phyloP scores from a whole-genome alignment of 2,329 filamentous ascomycete species.

The Hypomyces perniciosus region DNA sequence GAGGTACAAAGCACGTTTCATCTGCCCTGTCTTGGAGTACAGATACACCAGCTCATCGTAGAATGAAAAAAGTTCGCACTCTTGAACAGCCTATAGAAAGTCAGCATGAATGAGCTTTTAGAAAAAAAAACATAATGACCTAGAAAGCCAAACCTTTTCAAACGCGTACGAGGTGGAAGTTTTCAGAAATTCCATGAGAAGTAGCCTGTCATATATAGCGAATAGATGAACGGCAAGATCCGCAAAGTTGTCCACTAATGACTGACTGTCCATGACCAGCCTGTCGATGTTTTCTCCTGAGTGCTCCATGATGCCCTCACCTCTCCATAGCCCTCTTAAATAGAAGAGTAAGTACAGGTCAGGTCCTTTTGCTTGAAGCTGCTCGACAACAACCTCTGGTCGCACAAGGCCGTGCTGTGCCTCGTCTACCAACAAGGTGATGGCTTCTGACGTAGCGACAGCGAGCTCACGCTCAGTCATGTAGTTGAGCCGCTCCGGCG shows the following conservation, averaged over 20 bases:
- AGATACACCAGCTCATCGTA: slow-evolving; percentile 93
- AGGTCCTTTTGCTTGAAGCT: slow-evolving; percentile 63
- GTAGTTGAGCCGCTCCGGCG: slow-evolving; percentile 58
- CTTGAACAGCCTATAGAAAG: slow-evolving; percentile 52
- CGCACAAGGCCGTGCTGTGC: slow-evolving; percentile 82
- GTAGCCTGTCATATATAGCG: slow-evolving; percentile 68
- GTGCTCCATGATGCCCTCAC: slow-evolving; percentile 56
- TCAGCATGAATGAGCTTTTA: not conserved
- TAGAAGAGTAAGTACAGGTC: slow-evolving; percentile 87
- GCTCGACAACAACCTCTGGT: slow-evolving; percentile 69
- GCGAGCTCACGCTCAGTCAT: slow-evolving; percentile 68
- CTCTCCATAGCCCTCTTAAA: slow-evolving; percentile 77
- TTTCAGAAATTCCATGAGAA: slow-evolving; percentile 84
- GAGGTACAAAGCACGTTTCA: slow-evolving; percentile 81
- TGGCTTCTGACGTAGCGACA: slow-evolving; percentile 73
- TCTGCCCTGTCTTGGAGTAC: slow-evolving; percentile 90
- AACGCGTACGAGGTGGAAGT: slow-evolving; percentile 83
- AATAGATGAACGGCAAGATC: slow-evolving; percentile 85
- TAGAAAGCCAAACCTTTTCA: slow-evolving; percentile 49
- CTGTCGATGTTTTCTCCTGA: slow-evolving; percentile 49
- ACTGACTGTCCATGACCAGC: slow-evolving; percentile 52
- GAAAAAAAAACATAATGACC: slow-evolving; percentile 7
- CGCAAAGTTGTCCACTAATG: slow-evolving; percentile 78
- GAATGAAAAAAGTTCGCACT: slow-evolving; percentile 76
- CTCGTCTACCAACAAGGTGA: slow-evolving; percentile 82